phyloP scores from a whole-genome alignment of 2,329 filamentous ascomycete species.

The Colletotrichum sp. region DNA sequence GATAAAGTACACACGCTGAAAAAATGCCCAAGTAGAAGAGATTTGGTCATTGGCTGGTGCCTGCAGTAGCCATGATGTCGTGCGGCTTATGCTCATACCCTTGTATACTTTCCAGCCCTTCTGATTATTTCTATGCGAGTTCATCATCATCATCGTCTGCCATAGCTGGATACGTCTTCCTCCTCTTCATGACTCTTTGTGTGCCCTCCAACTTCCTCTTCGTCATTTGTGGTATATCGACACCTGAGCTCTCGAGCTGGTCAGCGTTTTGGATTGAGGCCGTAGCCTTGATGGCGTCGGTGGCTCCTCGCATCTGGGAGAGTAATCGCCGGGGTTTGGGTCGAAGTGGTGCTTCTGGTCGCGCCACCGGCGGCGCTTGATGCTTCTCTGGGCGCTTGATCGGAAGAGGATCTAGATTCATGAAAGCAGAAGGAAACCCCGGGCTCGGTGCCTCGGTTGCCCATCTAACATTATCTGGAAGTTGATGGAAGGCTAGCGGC shows the following conservation, averaged over 20 bases:
- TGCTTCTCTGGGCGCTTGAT: too few species aligned
- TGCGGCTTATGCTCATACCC: not conserved
- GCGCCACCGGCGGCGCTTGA: too few species aligned
- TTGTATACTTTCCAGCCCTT: not conserved
- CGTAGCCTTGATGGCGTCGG: not conserved
- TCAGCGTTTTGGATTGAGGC: not conserved
- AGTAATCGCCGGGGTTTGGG: too few species aligned
- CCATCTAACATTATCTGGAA: too few species aligned
- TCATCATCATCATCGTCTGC: not conserved
- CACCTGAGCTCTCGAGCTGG: not conserved
- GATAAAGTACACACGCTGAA: too few species aligned
- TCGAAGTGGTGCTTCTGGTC: too few species aligned
- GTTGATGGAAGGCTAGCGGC: too few species aligned
- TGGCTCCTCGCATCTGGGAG: too few species aligned
- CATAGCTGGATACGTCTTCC: not conserved
- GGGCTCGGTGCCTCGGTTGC: too few species aligned
- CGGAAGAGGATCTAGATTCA: too few species aligned
- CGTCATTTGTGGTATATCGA: not conserved
- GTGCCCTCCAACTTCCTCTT: not conserved
- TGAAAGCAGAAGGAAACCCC: too few species aligned
- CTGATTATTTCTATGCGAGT: not conserved
- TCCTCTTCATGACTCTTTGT: not conserved
- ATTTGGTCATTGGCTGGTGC: not conserved
- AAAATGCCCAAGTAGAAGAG: not conserved
- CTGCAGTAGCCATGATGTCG: not conserved